Percentiles rank a stretch among this genome's conserved stretches.
phyloP scores from a whole-genome alignment of 1,139 yeast species.

The Scheffersomyces stambukii region DNA sequence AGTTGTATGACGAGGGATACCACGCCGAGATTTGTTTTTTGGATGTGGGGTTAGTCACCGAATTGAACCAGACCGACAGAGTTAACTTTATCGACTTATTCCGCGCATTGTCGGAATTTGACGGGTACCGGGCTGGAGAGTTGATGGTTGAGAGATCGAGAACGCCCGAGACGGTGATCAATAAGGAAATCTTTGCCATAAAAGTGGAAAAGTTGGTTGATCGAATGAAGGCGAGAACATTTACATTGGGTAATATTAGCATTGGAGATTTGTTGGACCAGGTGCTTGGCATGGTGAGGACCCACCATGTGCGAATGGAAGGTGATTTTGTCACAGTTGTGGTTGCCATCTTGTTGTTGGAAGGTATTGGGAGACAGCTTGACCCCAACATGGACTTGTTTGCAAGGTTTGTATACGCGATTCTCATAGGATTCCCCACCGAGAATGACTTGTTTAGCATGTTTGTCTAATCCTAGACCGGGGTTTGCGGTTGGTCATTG shows the following conservation, averaged over 20 bases:
- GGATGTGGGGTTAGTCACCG: slow-evolving; percentile 92
- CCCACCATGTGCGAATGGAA: slow-evolving; percentile 96
- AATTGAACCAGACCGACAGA: slow-evolving; percentile 71
- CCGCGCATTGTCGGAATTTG: slow-evolving; percentile 84
- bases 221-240: slow-evolving; percentile 79
- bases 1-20: slow-evolving; percentile 57
- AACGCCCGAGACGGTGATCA: slow-evolving; percentile 88
- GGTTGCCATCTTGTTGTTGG: slow-evolving; percentile 81
- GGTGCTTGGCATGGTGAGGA: slow-evolving; percentile 85
- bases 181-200: slow-evolving; percentile 79
- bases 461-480: slow-evolving; percentile 1
- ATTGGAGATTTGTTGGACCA: slow-evolving; percentile 88
- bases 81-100: slow-evolving; percentile 85
- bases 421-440: slow-evolving; percentile 56
- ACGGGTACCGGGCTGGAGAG: slow-evolving; percentile 93
- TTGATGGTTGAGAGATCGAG: slow-evolving; percentile 91
- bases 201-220: slow-evolving; percentile 82
- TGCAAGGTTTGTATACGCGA: slow-evolving; percentile 83
- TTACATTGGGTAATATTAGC: slow-evolving; percentile 86
- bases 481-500: no score
- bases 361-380: slow-evolving; percentile 91
- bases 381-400: slow-evolving; percentile 91
- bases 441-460: slow-evolving; percentile 21
- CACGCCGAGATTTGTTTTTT: slow-evolving; percentile 86
- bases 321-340: slow-evolving; percentile 94